Conservation (phyloP, 345 rosid genomes). For the Cardamine occulta region DNA sequence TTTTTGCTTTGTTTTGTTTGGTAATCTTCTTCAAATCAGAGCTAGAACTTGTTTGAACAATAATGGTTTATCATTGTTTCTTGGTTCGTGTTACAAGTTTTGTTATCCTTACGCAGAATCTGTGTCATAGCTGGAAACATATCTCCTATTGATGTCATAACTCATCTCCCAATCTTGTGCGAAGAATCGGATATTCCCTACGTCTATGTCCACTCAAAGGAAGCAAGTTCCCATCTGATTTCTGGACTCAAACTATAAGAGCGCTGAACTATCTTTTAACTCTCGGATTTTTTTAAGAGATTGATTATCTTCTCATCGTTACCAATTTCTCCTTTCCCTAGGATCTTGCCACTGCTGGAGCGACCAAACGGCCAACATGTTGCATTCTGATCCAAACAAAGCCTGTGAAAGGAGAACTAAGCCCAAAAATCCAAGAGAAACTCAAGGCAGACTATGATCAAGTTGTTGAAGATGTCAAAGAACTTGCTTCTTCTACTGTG, state of each 20-base stretch:
- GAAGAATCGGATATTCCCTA: conserved; percentile 83
- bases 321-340: conserved; percentile 35
- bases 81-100: not conserved
- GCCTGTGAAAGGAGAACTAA: conserved; percentile 76
- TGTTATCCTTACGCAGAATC: conserved; percentile 54
- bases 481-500: conserved; percentile 57
- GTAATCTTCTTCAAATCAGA: not conserved
- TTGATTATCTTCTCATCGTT: not conserved
- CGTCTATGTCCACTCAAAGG: conserved; percentile 78
- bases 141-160: conserved; percentile 89
- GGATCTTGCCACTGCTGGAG: conserved; percentile 92
- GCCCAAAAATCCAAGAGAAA: conserved; percentile 66
- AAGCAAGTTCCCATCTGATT: conserved; percentile 50
- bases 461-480: conserved; percentile 64
- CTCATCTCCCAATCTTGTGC: conserved; percentile 83
- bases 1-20: not conserved
- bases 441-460: conserved; percentile 59
- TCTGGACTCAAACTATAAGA: not conserved
- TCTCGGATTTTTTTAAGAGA: not conserved
- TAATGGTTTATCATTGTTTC: not conserved
- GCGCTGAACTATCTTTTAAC: not conserved
- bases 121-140: conserved; percentile 92
- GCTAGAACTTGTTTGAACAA: not conserved
- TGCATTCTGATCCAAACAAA: conserved; percentile 74
- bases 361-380: conserved; percentile 91